phyloP scores from a whole-genome alignment of 768 basidiomycete genomes.

The Coprinopsis strossmayeri region DNA sequence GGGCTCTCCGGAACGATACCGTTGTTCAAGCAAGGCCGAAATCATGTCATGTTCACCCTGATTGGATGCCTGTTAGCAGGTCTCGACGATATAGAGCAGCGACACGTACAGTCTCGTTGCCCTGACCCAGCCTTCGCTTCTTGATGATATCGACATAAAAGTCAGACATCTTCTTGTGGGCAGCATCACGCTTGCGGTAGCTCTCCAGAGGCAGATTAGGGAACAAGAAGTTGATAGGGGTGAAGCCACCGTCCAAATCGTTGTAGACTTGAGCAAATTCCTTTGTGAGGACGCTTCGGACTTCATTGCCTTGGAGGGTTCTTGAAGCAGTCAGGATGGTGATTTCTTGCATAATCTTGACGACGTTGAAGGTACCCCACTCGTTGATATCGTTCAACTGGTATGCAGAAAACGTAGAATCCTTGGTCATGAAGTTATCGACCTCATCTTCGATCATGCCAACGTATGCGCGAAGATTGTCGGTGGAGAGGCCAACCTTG shows the following conservation, averaged over 20 bases:
- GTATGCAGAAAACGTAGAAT: constrained; percentile 54
- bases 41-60: constrained; percentile 85
- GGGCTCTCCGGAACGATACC: constrained; percentile 72
- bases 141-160: constrained; percentile 88
- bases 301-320: constrained; percentile 90
- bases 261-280: constrained; percentile 78
- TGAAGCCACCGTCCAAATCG: constrained; percentile 94
- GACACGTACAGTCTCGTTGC: constrained; percentile 29
- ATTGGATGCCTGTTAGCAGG: constrained; percentile 5
- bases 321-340: constrained; percentile 93
- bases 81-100: not conserved
- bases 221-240: constrained; percentile 93
- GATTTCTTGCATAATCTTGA: constrained; percentile 74
- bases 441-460: constrained; percentile 77
- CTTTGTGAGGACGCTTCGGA: constrained; percentile 72
- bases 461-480: constrained; percentile 83
- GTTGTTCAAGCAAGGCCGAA: constrained; percentile 73
- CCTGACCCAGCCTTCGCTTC: constrained; percentile 52
- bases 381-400: constrained; percentile 63
- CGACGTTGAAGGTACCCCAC: constrained; percentile 74
- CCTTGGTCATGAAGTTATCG: constrained; percentile 61
- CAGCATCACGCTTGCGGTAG: constrained; percentile 82
- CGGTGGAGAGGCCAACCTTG: constrained; percentile 89
- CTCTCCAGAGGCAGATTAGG: constrained; percentile 87
- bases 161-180: constrained; percentile 88